Conservation (phyloP, 192 early-diverging fungal species). For the Podila minutissima region DNA sequence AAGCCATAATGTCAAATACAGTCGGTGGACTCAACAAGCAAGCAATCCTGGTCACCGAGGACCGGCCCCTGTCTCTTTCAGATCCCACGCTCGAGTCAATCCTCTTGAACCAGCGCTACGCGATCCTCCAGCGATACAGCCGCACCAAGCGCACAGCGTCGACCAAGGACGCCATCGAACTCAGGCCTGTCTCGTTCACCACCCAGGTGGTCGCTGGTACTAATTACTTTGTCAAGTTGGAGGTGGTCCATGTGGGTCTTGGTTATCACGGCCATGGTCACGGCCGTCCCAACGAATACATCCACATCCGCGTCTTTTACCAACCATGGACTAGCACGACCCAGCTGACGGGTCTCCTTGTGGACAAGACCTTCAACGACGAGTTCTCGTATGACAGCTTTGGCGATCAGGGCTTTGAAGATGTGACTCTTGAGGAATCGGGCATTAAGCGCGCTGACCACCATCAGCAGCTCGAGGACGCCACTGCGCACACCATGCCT, state of each 20-base stretch:
- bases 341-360: not conserved
- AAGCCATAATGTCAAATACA: too few species aligned
- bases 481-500: too few species aligned
- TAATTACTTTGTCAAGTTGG: conserved; percentile 33
- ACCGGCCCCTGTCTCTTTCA: conserved; percentile 6
- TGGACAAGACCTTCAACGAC: not conserved
- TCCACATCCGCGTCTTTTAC: not conserved
- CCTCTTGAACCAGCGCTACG: not conserved
- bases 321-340: not conserved
- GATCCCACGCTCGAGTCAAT: conserved; percentile 12
- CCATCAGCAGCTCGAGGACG: too few species aligned
- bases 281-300: not conserved
- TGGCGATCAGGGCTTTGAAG: not conserved
- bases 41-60: conserved; percentile 3
- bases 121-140: conserved; percentile 9
- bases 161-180: not conserved
- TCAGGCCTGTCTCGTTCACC: conserved; percentile 15
- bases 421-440: too few species aligned
- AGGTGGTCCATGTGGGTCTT: not conserved
- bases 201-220: conserved; percentile 31
- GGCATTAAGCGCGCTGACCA: too few species aligned
- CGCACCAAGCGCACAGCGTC: not conserved
- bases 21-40: conserved; percentile 14
- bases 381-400: not conserved
- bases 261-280: not conserved